Conservation (phyloP, 208 protist genomes). For the Trypanosoma congolense region DNA sequence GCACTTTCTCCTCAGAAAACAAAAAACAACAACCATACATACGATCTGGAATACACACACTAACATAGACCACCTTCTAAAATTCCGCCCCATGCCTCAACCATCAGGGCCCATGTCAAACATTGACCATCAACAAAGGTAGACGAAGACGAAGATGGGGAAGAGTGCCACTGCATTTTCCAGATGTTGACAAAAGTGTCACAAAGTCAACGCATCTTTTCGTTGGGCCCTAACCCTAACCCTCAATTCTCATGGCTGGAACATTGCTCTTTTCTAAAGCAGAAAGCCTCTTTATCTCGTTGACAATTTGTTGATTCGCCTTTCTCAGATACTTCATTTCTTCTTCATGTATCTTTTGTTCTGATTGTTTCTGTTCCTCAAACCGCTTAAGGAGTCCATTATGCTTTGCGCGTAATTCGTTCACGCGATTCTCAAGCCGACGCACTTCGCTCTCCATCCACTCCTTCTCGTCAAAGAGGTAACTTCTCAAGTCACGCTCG, state of each 20-base stretch:
- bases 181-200: not conserved
- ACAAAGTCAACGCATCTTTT: constrained; percentile 3
- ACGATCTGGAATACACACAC: too few relatives aligned
- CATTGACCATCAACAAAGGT: too few relatives aligned
- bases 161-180: too few relatives aligned
- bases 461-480: constrained; percentile 61
- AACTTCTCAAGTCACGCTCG: constrained; percentile 65
- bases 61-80: too few relatives aligned
- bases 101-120: too few relatives aligned
- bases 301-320: constrained; percentile 81
- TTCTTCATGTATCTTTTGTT: constrained; percentile 69
- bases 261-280: constrained; percentile 47
- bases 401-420: constrained; percentile 78
- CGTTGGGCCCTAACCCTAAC: not conserved
- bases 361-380: constrained; percentile 69
- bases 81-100: too few relatives aligned
- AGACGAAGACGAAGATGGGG: too few relatives aligned
- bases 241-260: not conserved
- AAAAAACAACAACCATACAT: too few relatives aligned
- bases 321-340: constrained; percentile 87
- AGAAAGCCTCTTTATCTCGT: constrained; percentile 82
- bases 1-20: too few relatives aligned
- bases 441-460: constrained; percentile 80
- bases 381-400: constrained; percentile 75
- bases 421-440: constrained; percentile 79